Conservation (phyloP, 2,329 filamentous ascomycete species). For the Cylindrodendrum hubeiense region DNA sequence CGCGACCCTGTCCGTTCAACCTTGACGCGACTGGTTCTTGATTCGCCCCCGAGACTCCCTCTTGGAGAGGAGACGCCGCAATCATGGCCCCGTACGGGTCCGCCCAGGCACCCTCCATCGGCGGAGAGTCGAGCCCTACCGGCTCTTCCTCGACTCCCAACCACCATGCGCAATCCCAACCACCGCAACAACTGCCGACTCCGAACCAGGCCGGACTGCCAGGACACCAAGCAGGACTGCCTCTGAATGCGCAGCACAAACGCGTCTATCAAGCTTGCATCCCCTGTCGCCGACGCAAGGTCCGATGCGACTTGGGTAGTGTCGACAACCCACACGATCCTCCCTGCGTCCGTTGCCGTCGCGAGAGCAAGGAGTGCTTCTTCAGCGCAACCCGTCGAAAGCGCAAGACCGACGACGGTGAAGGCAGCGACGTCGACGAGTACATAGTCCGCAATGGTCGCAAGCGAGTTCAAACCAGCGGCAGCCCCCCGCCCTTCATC, state of each 20-base stretch:
- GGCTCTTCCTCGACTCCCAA: slow-evolving; percentile 38
- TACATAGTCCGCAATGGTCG: slow-evolving; percentile 81
- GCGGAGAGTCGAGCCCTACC: slow-evolving; percentile 42
- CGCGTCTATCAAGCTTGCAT: slow-evolving; percentile 75
- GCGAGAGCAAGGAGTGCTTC: slow-evolving; percentile 96
- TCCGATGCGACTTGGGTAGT: slow-evolving; percentile 74
- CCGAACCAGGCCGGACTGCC: slow-evolving; percentile 30
- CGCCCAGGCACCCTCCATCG: slow-evolving; percentile 35
- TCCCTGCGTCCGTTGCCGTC: slow-evolving; percentile 91
- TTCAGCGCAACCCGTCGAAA: slow-evolving; percentile 96
- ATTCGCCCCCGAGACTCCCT: slow-evolving; percentile 15
- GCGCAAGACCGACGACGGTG: slow-evolving; percentile 78
- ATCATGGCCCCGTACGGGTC: slow-evolving; percentile 43
- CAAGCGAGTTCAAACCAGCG: slow-evolving; percentile 70
- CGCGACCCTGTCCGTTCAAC: slow-evolving; percentile 12
- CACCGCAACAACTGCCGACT: slow-evolving; percentile 32
- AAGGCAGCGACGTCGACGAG: slow-evolving; percentile 68
- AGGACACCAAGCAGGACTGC: slow-evolving; percentile 29
- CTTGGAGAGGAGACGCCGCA: slow-evolving; percentile 4
- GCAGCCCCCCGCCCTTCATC: slow-evolving; percentile 57
- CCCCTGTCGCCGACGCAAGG: slow-evolving; percentile 71
- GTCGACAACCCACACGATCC: slow-evolving; percentile 96
- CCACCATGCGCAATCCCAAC: slow-evolving; percentile 32
- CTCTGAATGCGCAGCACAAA: slow-evolving; percentile 61
- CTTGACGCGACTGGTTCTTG: slow-evolving; percentile 21